phyloP scores from a whole-genome alignment of 139 green algal genomes.

The Zygnema cylindricum region DNA sequence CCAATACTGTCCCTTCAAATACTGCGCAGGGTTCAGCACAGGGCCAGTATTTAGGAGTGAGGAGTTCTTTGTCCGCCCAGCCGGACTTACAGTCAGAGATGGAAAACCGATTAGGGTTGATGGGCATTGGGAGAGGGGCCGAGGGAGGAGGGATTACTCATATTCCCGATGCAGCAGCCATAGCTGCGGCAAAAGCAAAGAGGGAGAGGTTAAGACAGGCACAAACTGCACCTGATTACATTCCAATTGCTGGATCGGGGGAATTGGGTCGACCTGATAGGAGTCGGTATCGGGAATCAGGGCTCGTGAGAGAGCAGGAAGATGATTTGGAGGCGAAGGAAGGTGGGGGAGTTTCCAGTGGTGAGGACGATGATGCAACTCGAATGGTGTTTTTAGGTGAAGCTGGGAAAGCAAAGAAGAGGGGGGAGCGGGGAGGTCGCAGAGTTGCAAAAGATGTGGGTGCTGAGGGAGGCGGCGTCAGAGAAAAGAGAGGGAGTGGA shows the following conservation, averaged over 20 bases:
- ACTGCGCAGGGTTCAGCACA: constrained; percentile 13
- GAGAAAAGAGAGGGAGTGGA: neutral
- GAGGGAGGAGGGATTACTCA: constrained; percentile 38
- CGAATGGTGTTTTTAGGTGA: constrained; percentile 33
- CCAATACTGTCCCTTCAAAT: neutral
- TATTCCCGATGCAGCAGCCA: constrained; percentile 50
- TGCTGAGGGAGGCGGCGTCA: neutral
- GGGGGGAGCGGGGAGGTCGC: neutral
- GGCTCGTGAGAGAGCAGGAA: constrained; percentile 31
- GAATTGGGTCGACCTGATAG: neutral
- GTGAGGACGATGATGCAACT: constrained; percentile 30
- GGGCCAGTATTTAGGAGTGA: neutral
- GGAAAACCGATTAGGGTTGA: constrained; percentile 17
- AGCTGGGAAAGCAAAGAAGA: neutral
- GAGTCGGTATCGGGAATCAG: neutral
- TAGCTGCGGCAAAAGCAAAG: constrained; percentile 52
- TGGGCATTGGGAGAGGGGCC: constrained; percentile 26
- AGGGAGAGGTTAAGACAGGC: constrained; percentile 51
- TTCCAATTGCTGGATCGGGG: constrained; percentile 15
- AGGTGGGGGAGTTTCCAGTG: constrained; percentile 32
- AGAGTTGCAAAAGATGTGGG: constrained; percentile 14
- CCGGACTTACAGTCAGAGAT: neutral
- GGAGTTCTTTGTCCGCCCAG: neutral
- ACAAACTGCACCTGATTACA: constrained; percentile 57
- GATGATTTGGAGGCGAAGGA: constrained; percentile 42